Percentiles rank a stretch among this genome's conserved stretches.
Evolutionary conservation across 352 stramenopile species (phyloP).

Genomic region (Pythium vanterpoolii): DNA sequence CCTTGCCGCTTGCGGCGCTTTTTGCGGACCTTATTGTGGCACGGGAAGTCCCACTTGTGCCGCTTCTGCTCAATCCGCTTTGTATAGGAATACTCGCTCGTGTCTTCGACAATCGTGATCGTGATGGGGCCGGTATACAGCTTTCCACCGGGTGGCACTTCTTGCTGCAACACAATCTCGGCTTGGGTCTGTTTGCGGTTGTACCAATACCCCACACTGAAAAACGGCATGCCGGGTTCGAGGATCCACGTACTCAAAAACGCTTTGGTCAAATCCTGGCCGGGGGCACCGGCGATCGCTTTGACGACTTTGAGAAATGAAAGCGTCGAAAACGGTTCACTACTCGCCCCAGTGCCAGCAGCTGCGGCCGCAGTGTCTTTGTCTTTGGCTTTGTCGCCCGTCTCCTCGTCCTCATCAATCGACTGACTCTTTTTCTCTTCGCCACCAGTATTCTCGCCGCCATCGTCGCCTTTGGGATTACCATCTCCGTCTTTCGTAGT

Average conservation of each 20-base stretch:
- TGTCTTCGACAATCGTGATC: constrained; percentile 86
- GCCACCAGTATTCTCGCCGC: constrained; percentile 24
- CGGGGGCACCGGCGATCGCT: constrained; percentile 64
- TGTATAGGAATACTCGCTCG: constrained; percentile 75
- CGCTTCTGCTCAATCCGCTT: constrained; percentile 82
- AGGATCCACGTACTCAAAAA: constrained; percentile 84
- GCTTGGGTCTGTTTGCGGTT: constrained; percentile 86
- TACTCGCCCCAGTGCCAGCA: constrained; percentile 3
- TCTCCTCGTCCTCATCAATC: constrained; percentile 32
- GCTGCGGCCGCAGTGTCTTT: constrained; percentile 14
- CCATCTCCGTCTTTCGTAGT: constrained; percentile 27
- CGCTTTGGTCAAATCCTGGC: constrained; percentile 75
- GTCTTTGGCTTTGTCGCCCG: constrained; percentile 10
- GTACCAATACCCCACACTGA: constrained; percentile 87
- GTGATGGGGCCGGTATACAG: constrained; percentile 77
- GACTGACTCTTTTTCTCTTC: constrained; percentile 37
- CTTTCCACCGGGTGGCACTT: constrained; percentile 75
- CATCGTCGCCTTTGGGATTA: constrained; percentile 24
- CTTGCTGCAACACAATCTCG: constrained; percentile 81
- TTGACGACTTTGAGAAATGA: constrained; percentile 84
- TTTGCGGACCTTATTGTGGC: constrained; percentile 85
- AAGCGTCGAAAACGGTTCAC: constrained; percentile 66
- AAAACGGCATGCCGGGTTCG: constrained; percentile 79
- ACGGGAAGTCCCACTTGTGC: constrained; percentile 86
- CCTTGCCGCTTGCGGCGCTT: constrained; percentile 81